phyloP scores from a whole-genome alignment of 2,329 filamentous ascomycete genomes.

The Pseudogymnoascus pannorum region DNA sequence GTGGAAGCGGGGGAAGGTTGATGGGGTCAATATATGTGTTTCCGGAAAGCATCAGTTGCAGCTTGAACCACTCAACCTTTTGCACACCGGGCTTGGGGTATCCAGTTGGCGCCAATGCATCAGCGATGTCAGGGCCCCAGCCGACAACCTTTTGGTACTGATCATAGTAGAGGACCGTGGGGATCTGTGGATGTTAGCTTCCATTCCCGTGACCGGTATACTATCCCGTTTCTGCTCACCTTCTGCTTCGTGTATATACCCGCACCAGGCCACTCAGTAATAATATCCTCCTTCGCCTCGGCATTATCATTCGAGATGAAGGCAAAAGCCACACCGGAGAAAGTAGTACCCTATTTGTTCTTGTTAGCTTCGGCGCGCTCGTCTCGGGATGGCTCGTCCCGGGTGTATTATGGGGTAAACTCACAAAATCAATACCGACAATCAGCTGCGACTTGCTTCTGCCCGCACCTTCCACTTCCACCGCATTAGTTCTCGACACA shows the following conservation, averaged over 20 bases:
- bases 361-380: neutral
- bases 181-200: conserved; percentile 57
- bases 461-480: conserved; percentile 80
- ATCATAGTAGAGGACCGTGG: conserved; percentile 98
- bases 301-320: conserved; percentile 93
- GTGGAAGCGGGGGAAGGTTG: conserved; percentile 92
- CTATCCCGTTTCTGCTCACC: conserved; percentile 43
- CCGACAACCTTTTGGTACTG: conserved; percentile 99
- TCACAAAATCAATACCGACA: conserved; percentile 96
- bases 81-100: conserved; percentile 97
- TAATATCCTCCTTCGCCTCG: conserved; percentile 96
- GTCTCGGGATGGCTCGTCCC: neutral
- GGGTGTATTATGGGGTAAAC: conserved; percentile 32
- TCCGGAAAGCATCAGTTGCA: conserved; percentile 96
- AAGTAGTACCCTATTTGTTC: conserved; percentile 78
- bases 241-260: conserved; percentile 99
- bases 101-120: conserved; percentile 90
- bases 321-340: conserved; percentile 90
- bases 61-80: conserved; percentile 99
- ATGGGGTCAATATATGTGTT: conserved; percentile 99
- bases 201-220: neutral
- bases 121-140: conserved; percentile 96
- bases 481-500: conserved; percentile 36
- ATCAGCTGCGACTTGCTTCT: conserved; percentile 95
- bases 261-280: conserved; percentile 96